phyloP scores from a whole-genome alignment of 2,329 filamentous ascomycete genomes.

The Neonectria ditissima region DNA sequence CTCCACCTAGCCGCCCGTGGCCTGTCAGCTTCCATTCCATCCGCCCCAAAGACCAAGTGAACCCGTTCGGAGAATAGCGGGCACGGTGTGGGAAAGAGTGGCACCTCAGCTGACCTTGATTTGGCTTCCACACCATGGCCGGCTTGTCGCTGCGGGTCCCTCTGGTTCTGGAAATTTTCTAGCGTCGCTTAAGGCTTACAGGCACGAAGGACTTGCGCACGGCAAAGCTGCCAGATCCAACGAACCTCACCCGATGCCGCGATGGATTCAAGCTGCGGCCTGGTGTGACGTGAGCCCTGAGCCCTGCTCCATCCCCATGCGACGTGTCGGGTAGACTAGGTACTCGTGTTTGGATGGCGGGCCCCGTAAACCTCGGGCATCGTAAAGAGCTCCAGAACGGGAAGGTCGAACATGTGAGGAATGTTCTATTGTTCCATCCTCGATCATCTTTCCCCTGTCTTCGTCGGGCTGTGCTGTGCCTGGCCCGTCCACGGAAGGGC shows the following conservation, averaged over 20 bases:
- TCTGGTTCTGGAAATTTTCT: slow-evolving; percentile 45
- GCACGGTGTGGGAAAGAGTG: slow-evolving; percentile 28
- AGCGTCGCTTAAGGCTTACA: slow-evolving; percentile 35
- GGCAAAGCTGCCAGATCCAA: slow-evolving; percentile 33
- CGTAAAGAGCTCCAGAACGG: slow-evolving; percentile 16
- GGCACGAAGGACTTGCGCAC: slow-evolving; percentile 2
- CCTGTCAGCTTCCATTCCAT: background rate
- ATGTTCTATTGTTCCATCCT: slow-evolving; percentile 18
- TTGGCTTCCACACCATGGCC: slow-evolving; percentile 26
- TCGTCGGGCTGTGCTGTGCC: background rate
- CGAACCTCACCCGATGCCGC: slow-evolving; percentile 38
- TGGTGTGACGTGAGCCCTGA: slow-evolving; percentile 5
- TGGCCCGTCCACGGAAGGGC: background rate
- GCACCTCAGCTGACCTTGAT: slow-evolving; percentile 41
- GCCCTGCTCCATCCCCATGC: slow-evolving; percentile 18
- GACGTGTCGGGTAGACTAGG: slow-evolving; percentile 9
- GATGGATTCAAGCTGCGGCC: slow-evolving; percentile 5
- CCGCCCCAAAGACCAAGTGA: slow-evolving; percentile 6
- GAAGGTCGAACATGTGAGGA: slow-evolving; percentile 18
- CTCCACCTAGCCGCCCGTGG: background rate
- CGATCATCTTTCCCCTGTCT: slow-evolving; percentile 15
- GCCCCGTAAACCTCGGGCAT: slow-evolving; percentile 13
- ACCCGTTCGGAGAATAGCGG: slow-evolving; percentile 12
- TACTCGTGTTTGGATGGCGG: slow-evolving; percentile 14
- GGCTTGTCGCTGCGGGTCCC: slow-evolving; percentile 6